Evolutionary conservation across 2,329 filamentous ascomycete genomes (phyloP).

Genomic region (Elsinoe necatrix): DNA sequence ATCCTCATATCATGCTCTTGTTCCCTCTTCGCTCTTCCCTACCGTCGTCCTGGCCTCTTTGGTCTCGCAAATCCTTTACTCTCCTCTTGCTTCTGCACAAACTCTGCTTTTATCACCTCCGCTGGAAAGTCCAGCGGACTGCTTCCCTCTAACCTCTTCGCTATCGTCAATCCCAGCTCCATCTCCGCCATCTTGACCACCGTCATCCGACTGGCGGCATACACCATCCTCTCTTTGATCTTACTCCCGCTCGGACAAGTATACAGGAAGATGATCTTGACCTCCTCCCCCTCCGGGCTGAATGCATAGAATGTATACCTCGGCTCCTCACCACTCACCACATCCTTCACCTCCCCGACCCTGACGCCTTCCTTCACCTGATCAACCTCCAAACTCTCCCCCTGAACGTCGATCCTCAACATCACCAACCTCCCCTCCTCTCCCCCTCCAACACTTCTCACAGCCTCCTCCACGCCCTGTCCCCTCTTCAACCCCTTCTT

Average conservation of each 20-base stretch:
- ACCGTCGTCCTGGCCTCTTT: slow-evolving; percentile 62
- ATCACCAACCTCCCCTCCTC: slow-evolving; percentile 48
- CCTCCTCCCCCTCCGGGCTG: slow-evolving; percentile 46
- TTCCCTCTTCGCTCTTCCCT: neutral
- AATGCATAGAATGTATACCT: slow-evolving; percentile 72
- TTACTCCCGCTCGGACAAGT: slow-evolving; percentile 64
- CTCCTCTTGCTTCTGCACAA: slow-evolving; percentile 58
- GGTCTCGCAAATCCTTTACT: slow-evolving; percentile 67
- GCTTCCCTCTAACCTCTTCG: slow-evolving; percentile 59
- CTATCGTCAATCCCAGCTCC: slow-evolving; percentile 57
- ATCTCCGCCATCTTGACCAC: slow-evolving; percentile 58
- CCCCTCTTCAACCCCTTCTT: slow-evolving; percentile 44
- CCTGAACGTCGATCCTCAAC: slow-evolving; percentile 65
- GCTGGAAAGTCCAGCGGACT: slow-evolving; percentile 64
- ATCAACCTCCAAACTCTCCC: slow-evolving; percentile 61
- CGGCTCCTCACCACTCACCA: slow-evolving; percentile 60
- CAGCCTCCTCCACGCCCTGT: slow-evolving; percentile 55
- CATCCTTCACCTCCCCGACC: slow-evolving; percentile 49
- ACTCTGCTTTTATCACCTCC: slow-evolving; percentile 54
- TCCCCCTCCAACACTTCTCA: slow-evolving; percentile 51
- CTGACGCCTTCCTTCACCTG: slow-evolving; percentile 44
- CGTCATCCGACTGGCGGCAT: slow-evolving; percentile 54
- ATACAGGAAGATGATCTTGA: slow-evolving; percentile 67
- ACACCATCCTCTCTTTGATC: slow-evolving; percentile 80
- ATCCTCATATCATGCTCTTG: neutral